Percentiles rank a stretch among this genome's conserved stretches.
These are phyloP conservation scores for Globisporangium carolinianum DNA, from an alignment of 352 stramenopile species.

Conservation along the genomic window DNA sequence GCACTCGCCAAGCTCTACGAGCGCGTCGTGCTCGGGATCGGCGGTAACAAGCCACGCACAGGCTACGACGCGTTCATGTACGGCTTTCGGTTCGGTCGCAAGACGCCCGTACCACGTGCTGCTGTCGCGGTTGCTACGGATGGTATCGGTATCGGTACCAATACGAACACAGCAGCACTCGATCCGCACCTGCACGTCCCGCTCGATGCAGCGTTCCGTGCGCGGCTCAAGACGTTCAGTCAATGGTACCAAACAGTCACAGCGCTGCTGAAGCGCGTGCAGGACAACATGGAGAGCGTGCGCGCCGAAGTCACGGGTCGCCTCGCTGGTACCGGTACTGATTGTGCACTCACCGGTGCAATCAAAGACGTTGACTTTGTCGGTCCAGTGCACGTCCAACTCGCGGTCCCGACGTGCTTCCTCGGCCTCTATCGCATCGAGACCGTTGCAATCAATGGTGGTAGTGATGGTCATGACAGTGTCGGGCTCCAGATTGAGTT, in stretches of 20 bases:
- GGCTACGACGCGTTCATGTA: slow-evolving; percentile 51
- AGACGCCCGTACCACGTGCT: slow-evolving; percentile 26
- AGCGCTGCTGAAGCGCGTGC: slow-evolving; percentile 42
- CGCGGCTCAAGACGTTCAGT: slow-evolving; percentile 44
- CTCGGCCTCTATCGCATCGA: slow-evolving; percentile 47
- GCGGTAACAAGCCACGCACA: slow-evolving; percentile 48
- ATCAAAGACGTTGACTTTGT: slow-evolving; percentile 56
- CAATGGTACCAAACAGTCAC: slow-evolving; percentile 51
- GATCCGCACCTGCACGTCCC: slow-evolving; percentile 36
- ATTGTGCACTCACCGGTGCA: slow-evolving; percentile 49
- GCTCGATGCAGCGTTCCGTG: slow-evolving; percentile 37
- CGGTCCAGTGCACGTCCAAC: slow-evolving; percentile 40
- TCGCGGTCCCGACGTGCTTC: slow-evolving; percentile 45
- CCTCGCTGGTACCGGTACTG: slow-evolving; percentile 37
- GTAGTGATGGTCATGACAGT: slow-evolving; percentile 9
- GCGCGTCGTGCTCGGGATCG: slow-evolving; percentile 49
- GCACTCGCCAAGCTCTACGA: slow-evolving; percentile 57
- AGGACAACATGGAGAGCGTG: slow-evolving; percentile 49
- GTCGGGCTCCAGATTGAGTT: slow-evolving; percentile 54
- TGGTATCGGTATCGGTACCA: not conserved
- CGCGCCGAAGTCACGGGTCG: slow-evolving; percentile 39
- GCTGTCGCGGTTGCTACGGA: slow-evolving; percentile 20
- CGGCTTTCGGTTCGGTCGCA: slow-evolving; percentile 67
- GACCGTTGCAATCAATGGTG: slow-evolving; percentile 31
- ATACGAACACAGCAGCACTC: slow-evolving; percentile 20